Evolutionary conservation across 371 early-diverging fungal genomes (phyloP).

Genomic region (Lichtheimia ramosa): DNA sequence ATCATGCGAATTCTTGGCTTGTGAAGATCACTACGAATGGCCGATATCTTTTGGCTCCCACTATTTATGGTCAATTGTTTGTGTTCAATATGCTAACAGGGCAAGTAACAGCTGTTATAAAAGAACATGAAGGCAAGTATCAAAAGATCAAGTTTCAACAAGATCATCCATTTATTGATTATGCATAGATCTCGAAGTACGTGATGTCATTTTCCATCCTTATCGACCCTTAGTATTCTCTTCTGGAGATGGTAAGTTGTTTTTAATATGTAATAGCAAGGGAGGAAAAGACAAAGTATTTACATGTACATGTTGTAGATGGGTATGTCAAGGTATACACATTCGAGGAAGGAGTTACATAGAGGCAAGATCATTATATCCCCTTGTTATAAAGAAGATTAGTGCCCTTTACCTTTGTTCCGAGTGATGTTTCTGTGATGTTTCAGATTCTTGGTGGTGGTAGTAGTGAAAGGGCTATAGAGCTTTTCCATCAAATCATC

Average conservation of each 20-base stretch:
- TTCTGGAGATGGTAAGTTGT: slow-evolving; percentile 75
- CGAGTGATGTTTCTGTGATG: too few relatives aligned
- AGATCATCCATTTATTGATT: slow-evolving; percentile 59
- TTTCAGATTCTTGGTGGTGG: not conserved
- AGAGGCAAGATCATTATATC: too few relatives aligned
- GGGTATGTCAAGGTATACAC: slow-evolving; percentile 38
- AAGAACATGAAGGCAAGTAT: slow-evolving; percentile 72
- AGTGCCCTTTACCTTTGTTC: too few relatives aligned
- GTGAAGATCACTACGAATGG: slow-evolving; percentile 85
- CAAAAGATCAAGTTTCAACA: slow-evolving; percentile 39
- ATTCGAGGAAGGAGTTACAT: slow-evolving; percentile 9
- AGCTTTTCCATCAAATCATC: slow-evolving; percentile 49
- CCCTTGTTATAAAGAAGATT: not conserved
- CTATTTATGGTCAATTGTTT: slow-evolving; percentile 84
- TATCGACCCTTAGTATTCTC: slow-evolving; percentile 75
- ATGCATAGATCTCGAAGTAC: slow-evolving; percentile 82
- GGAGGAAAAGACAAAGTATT: too few relatives aligned
- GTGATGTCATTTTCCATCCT: slow-evolving; percentile 90
- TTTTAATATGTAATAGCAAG: not conserved
- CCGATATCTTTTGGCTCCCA: slow-evolving; percentile 85
- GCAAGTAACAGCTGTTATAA: slow-evolving; percentile 69
- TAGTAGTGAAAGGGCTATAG: slow-evolving; percentile 30
- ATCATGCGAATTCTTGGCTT: slow-evolving; percentile 92
- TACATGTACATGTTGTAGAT: slow-evolving; percentile 16
- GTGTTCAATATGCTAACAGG: slow-evolving; percentile 77